Percentiles rank a stretch among this genome's conserved stretches.
Evolutionary conservation across 257 asterid genomes (phyloP).

Genomic region (Avicennia marina): DNA sequence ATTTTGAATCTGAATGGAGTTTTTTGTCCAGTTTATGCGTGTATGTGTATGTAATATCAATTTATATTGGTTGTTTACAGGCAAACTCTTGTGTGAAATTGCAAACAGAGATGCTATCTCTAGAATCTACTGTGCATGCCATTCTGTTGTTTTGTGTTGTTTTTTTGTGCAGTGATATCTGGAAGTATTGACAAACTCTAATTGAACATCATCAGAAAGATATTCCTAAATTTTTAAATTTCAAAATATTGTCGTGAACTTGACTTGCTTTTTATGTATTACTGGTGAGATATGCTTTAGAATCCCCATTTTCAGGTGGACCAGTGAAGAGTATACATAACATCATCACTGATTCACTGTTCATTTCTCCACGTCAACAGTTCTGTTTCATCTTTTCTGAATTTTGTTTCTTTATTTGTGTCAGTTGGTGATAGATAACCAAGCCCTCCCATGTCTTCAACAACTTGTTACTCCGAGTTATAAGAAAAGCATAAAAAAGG

Average conservation of each 20-base stretch:
- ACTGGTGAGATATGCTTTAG: neutral
- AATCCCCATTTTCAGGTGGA: no score
- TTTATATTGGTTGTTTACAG: no score
- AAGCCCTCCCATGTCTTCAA: constrained; percentile 42
- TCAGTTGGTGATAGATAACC: constrained; percentile 41
- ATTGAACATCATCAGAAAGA: constrained; percentile 5
- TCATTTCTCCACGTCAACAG: no score
- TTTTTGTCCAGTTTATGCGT: no score
- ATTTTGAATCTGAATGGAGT: no score
- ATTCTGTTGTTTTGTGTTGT: constrained; percentile 1
- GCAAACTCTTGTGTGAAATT: no score
- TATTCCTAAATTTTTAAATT: neutral
- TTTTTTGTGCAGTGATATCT: no score
- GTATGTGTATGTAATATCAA: no score
- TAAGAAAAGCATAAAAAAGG: constrained; percentile 51
- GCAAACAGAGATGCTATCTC: no score
- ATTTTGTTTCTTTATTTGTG: constrained; percentile 19
- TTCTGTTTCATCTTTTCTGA: neutral
- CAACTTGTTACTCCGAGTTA: constrained; percentile 38
- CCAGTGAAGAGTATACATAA: neutral
- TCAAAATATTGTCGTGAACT: no score
- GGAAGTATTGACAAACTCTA: neutral
- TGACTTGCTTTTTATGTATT: neutral
- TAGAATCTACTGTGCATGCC: constrained; percentile 8
- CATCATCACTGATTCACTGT: neutral